Percentiles rank a stretch among this genome's conserved stretches.
Conservation (phyloP, 257 asterid genomes). For the Lycium ferocissimum region DNA sequence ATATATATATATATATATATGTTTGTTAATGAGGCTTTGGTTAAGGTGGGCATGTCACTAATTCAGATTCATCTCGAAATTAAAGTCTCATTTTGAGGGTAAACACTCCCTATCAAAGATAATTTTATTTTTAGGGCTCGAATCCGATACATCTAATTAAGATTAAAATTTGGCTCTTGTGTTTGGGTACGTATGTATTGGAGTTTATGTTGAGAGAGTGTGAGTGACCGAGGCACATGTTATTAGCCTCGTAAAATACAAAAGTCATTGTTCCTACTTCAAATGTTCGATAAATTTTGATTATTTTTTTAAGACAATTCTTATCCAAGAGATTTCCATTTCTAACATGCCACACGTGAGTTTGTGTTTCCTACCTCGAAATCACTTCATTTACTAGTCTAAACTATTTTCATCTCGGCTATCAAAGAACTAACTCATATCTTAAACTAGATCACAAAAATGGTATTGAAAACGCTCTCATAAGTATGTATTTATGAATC, state of each 20-base stretch:
- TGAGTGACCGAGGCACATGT: not conserved
- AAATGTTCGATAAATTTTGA: not conserved
- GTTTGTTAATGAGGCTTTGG: not conserved
- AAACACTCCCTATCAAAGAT: not conserved
- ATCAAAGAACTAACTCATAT: not conserved
- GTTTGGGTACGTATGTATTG: not conserved
- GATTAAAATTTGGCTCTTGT: not conserved
- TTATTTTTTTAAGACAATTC: not conserved
- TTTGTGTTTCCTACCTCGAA: not conserved
- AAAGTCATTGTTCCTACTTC: not conserved
- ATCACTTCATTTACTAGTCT: not conserved
- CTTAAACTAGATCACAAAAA: not conserved
- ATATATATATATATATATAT: not conserved
- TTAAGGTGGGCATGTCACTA: not conserved
- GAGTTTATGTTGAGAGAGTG: not conserved
- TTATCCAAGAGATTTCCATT: constrained; percentile 25
- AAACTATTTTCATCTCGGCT: not conserved
- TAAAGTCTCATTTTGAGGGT: not conserved
- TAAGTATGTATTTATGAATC: too few relatives aligned
- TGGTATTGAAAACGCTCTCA: not conserved
- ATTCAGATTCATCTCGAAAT: not conserved
- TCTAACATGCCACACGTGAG: constrained; percentile 15
- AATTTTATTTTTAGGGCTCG: not conserved
- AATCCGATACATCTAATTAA: not conserved
- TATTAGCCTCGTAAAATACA: not conserved